Conservation (phyloP, 768 basidiomycete genomes). For the Lepiota venenata region DNA sequence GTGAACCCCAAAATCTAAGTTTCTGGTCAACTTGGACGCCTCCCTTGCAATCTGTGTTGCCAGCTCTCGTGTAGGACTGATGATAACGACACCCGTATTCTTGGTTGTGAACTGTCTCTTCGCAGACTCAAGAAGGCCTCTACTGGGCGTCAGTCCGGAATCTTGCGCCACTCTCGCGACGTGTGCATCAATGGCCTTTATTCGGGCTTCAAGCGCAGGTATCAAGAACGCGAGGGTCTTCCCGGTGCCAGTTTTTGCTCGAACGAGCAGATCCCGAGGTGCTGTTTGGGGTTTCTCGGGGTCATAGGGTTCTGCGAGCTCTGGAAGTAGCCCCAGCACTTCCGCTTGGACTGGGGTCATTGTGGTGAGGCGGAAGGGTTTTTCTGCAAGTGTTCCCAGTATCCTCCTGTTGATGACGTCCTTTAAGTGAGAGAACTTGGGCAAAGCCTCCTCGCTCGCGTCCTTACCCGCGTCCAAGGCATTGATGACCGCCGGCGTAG, state of each 20-base stretch:
- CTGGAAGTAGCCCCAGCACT: conserved; percentile 74
- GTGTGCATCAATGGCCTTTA: conserved; percentile 50
- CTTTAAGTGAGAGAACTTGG: conserved; percentile 34
- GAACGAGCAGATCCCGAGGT: conserved; percentile 74
- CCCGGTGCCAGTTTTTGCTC: conserved; percentile 86
- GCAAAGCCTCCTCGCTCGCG: conserved; percentile 12
- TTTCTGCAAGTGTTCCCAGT: conserved; percentile 55
- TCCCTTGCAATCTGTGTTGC: conserved; percentile 90
- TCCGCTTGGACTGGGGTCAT: conserved; percentile 85
- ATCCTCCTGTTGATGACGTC: conserved; percentile 36
- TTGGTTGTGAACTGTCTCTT: conserved; percentile 35
- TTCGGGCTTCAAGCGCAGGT: conserved; percentile 77
- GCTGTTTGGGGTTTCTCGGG: conserved; percentile 22
- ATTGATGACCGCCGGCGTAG: background rate
- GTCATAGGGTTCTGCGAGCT: conserved; percentile 53
- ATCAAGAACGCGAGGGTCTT: conserved; percentile 89
- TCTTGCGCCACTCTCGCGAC: conserved; percentile 38
- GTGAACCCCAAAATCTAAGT: conserved; percentile 65
- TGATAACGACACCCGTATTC: conserved; percentile 70
- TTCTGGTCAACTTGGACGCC: conserved; percentile 59
- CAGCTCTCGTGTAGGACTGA: conserved; percentile 88
- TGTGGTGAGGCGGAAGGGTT: conserved; percentile 61
- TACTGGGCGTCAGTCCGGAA: conserved; percentile 34
- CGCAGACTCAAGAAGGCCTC: conserved; percentile 25
- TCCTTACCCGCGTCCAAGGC: background rate